Evolutionary conservation across 192 early-diverging fungal genomes (phyloP), one percentile per base, ranked within the genome.

Genomic region (Backusella circina): DNA sequence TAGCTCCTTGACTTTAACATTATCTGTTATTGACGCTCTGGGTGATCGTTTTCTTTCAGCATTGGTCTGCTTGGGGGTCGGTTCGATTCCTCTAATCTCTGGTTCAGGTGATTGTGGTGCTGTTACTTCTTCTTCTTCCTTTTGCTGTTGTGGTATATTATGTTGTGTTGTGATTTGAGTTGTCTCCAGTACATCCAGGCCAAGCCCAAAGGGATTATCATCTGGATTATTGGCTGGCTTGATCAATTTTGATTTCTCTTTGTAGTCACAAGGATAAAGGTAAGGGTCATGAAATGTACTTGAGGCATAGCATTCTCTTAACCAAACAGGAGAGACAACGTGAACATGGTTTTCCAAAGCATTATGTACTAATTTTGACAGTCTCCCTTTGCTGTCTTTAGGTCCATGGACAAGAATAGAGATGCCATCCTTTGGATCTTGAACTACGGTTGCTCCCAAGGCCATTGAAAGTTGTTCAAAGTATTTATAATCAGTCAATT

Each of bases 141-240:
- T 2, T 13, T 61, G 2, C 28, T 61, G 23, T 26, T 1, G 15
- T 47, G 44, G 44, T 47, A 47, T 47, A 47, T 41, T 41, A 1
- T 47, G 18, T 18, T 13, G 13, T 47, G 44, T 47, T 3, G 39
- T 41, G 18, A 18, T 3, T 47, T 61, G 51, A 26, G n/a, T 26
- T 23, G n/a, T 4, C 12, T 61, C 54, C 9, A 28, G 10, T 3
- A 61, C 26, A 28, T 61, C 54, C 23, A 61, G 0, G 7, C 18
- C 21, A 38, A 70, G 0, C 0, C 69, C 69, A 70, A 70, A 70
- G 8, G 69, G 69, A 30, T 70, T 70, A 2, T 70, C 69, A 8
- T 47, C 26, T 18, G 30, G n/a, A 2, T 18, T 1, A 28, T 2
- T 1, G 7, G 4, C 3, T 15, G 26, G 26, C 39, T 30, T 67